Conservation (phyloP, 2,329 filamentous ascomycete species). For the Zalaria sp. region DNA sequence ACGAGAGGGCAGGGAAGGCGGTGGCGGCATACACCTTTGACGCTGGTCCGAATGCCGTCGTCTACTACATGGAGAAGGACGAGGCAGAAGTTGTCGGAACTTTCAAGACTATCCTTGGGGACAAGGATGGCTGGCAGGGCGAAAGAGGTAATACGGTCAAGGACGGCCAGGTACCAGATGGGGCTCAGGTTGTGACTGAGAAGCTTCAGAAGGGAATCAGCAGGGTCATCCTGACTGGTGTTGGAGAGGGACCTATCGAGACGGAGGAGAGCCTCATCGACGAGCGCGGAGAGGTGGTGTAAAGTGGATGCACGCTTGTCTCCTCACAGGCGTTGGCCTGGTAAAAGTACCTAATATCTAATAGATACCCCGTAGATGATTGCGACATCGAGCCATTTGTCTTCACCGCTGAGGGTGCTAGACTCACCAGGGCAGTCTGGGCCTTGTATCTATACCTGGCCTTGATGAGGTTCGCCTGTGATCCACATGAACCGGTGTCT, state of each 20-base stretch:
- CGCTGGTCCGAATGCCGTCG: slow-evolving; percentile 88
- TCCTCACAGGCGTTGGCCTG: no score
- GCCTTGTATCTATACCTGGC: no score
- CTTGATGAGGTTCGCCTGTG: no score
- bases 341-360: no score
- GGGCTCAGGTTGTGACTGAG: slow-evolving; percentile 43
- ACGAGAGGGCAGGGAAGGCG: slow-evolving; percentile 60
- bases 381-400: no score
- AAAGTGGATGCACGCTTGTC: no score
- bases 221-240: slow-evolving; percentile 78
- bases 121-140: slow-evolving; percentile 57
- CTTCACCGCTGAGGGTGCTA: no score
- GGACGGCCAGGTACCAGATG: slow-evolving; percentile 39
- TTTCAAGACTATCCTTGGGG: slow-evolving; percentile 53
- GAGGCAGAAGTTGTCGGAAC: slow-evolving; percentile 58
- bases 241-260: slow-evolving; percentile 77
- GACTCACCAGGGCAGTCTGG: no score
- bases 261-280: slow-evolving; percentile 64
- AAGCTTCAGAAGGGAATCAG: slow-evolving; percentile 64
- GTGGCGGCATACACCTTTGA: slow-evolving; percentile 96
- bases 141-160: slow-evolving; percentile 39
- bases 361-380: no score
- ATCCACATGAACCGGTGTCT: no score
- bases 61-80: slow-evolving; percentile 84
- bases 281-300: slow-evolving; percentile 40